Evolutionary conservation across 2,329 filamentous ascomycete genomes (phyloP), one percentile per base, ranked within the genome.

Genomic region (Alternaria postmessia): DNA sequence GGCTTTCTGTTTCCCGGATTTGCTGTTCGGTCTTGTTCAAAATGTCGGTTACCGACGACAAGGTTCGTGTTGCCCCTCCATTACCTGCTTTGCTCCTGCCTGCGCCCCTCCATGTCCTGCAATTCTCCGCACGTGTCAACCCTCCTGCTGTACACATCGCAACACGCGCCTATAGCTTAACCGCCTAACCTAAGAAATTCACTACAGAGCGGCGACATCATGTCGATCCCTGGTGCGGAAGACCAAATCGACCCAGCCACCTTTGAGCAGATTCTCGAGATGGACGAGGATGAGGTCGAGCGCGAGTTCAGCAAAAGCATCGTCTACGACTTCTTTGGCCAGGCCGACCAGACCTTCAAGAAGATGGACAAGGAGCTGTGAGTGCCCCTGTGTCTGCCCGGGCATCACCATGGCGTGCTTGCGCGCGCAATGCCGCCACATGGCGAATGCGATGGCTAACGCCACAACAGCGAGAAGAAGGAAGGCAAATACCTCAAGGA

Each of bases 221-320:
- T 78, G 76, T 68, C 66, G 34, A 75, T 88, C 72, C 83, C 84
- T 61, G 87, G 91, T 61, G 87, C 93, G 67, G 89, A 88, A 61
- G 91, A 95, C 67, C 85, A 85, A 75, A 89, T 99, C 80, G 94
- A 98, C 78, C 81, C 84, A 62, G 78, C 80, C 56, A 96, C 93
- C 57, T 99, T 99, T 73, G 89, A 90, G 72, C 95, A 98, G 83
- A 98, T 99, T 77, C 87, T 98, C 64, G 95, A 98, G 80, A 97
- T 99, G 94, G 95, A 99, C 78, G 95, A 98, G 66, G 91, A 92
- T 66, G 90, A 92, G 68, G 87, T 89, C 11, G 91, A 94, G 65
- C 86, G 89, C 70, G 93, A 97, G 49, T 98, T 98, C 84, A 96
- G 91, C 81, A 87, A 85, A 71, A 90, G 91, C 62, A 94, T 99